Evolutionary conservation across 306 rosid genomes (phyloP), one percentile per base, ranked within the genome.

Genomic region (Vigna reflexopilosa): DNA sequence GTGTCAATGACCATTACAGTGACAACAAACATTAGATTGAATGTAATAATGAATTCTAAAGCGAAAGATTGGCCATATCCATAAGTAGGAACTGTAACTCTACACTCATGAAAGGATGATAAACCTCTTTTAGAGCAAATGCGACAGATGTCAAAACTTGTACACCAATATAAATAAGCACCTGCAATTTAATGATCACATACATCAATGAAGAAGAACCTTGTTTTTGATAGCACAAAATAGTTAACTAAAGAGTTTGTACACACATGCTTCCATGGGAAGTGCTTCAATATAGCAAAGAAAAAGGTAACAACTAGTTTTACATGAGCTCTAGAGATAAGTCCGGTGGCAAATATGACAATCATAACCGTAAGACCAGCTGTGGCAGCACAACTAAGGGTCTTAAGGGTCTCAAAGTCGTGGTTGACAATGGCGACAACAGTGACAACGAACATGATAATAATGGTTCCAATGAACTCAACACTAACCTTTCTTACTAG

Each of bases 271-370:
- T 89, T 95, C 97, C 93, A 90, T 4, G 98, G 93, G 80, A 95
- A 95, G 75, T 89, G 97, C 64, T 88, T 95, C 0, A 95, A 73
- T 14, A 97, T 95, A 84, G 97, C 97, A 64, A 92, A 89, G 70
- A 98, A 88, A 44, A 92, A 83, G 83, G 98, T 95, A 79, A 92
- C 77, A 2, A 93, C 90, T 2, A 93, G 98, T 84, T 92, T 95
- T 80, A 95, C 90, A 84, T 91, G 98, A 78, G 97, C 98, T 13
- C 98, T 96, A 2, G 97, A 95, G 83, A 95, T 95, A 84, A 91
- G 98, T 17, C 95, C 91, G 1, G 93, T 95, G 38, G 98, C 85
- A 28, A 89, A 76, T 74, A 92, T 89, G 67, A 91, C 87, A 2
- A 95, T 74, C 98, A 91, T 95, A 9, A 89, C 98, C 0, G 98